These are phyloP conservation scores for Cyberlindnera veronae DNA, from an alignment of 805 yeast species.

Conservation along the genomic window DNA sequence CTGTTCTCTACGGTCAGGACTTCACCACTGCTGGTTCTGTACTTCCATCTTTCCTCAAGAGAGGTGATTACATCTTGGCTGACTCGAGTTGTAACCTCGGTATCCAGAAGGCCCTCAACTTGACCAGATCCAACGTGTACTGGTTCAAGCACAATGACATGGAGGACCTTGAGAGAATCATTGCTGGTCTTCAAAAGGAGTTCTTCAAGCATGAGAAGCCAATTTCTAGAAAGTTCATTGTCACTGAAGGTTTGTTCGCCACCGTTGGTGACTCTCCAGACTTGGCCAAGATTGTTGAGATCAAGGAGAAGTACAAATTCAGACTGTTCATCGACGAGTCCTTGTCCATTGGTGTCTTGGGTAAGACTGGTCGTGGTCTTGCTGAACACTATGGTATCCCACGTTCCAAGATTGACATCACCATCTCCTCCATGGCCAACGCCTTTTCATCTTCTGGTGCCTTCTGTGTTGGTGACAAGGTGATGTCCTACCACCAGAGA, in stretches of 20 bases:
- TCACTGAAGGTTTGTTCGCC: constrained; percentile 87
- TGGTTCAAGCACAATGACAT: constrained; percentile 83
- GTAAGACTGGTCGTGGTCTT: constrained; percentile 80
- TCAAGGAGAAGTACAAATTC: constrained; percentile 79
- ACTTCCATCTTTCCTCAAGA: constrained; percentile 87
- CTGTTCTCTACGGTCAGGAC: constrained; percentile 91
- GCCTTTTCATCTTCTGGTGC: constrained; percentile 89
- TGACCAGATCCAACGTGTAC: constrained; percentile 78
- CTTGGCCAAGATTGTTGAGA: constrained; percentile 61
- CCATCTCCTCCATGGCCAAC: constrained; percentile 81
- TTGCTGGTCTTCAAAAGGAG: constrained; percentile 41
- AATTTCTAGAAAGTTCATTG: constrained; percentile 82
- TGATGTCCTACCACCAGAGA: constrained; percentile 89
- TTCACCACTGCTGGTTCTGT: constrained; percentile 83
- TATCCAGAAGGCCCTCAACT: constrained; percentile 81
- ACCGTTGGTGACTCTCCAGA: constrained; percentile 78
- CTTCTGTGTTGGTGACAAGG: constrained; percentile 80
- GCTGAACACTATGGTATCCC: constrained; percentile 69
- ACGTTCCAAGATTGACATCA: constrained; percentile 67
- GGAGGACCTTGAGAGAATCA: constrained; percentile 70
- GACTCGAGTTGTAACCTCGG: constrained; percentile 75
- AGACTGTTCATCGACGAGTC: constrained; percentile 87
- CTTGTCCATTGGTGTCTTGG: constrained; percentile 81
- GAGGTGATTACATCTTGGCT: constrained; percentile 90
- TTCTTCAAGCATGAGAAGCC: constrained; percentile 48